Conservation (phyloP, 305 asterid species). For the Fraxinus sp. region DNA sequence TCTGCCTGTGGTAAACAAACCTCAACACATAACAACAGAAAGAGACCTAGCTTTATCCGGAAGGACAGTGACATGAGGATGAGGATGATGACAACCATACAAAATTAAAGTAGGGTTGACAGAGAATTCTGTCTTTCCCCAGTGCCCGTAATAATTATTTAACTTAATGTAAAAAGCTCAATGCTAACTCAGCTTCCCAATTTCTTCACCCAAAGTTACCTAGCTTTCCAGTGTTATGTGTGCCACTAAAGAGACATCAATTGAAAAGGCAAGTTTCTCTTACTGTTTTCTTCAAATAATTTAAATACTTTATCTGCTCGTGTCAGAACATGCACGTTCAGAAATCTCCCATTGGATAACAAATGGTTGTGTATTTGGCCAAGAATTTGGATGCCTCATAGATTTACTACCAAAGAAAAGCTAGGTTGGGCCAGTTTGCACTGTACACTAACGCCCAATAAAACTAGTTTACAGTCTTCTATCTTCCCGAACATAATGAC, state of each 20-base stretch:
- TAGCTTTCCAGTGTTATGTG: neutral
- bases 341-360: neutral
- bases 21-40: slow-evolving; percentile 21
- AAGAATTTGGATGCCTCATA: neutral
- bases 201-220: neutral
- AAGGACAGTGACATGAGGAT: neutral
- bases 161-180: neutral
- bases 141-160: neutral
- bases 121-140: neutral
- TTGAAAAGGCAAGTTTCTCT: neutral
- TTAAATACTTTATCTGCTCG: neutral
- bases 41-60: slow-evolving; percentile 4
- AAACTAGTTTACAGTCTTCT: neutral
- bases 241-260: neutral
- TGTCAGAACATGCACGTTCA: neutral
- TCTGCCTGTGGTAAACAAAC: slow-evolving; percentile 68
- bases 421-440: neutral
- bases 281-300: neutral
- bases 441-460: neutral
- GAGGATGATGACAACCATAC: slow-evolving; percentile 10
- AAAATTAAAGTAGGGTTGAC: neutral
- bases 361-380: neutral
- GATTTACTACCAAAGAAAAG: neutral
- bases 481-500: neutral
- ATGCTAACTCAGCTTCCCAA: neutral